Percentiles rank a stretch among this genome's conserved stretches.
Evolutionary conservation across 176 grass and related monocot genomes (phyloP).

Genomic region (Raddia distichophylla): DNA sequence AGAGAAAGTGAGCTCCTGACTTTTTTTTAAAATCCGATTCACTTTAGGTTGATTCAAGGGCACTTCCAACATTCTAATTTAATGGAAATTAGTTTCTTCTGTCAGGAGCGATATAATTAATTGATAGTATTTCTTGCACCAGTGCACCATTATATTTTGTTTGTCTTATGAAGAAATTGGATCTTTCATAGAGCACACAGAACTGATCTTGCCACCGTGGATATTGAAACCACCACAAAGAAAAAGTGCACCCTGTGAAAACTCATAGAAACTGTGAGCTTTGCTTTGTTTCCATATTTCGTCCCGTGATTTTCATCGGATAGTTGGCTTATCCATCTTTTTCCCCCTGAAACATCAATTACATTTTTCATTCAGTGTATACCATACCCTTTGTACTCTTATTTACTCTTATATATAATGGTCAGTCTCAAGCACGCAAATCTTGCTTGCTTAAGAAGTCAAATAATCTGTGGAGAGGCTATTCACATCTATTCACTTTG

Average conservation of each 20-base stretch:
- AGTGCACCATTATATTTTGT: neutral
- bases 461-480: neutral
- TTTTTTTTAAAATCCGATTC: constrained; percentile 7
- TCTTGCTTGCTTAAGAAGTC: neutral
- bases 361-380: neutral
- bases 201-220: neutral
- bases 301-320: neutral
- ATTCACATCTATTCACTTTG: neutral
- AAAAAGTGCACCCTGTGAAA: neutral
- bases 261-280: neutral
- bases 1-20: constrained; percentile 57
- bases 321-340: neutral
- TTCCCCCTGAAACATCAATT: neutral
- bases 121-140: neutral
- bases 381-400: neutral
- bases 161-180: neutral
- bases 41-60: neutral
- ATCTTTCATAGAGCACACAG: neutral
- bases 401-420: neutral
- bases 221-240: neutral
- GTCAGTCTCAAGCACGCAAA: neutral
- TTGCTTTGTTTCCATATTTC: neutral
- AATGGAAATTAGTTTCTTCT: neutral
- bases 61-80: neutral
- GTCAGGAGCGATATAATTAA: neutral